A percentile compares a stretch with the other conserved stretches of the same genome.
These are phyloP conservation scores for Solidago caesia DNA, from an alignment of 129 eudicot genomes.

Conservation along the genomic window DNA sequence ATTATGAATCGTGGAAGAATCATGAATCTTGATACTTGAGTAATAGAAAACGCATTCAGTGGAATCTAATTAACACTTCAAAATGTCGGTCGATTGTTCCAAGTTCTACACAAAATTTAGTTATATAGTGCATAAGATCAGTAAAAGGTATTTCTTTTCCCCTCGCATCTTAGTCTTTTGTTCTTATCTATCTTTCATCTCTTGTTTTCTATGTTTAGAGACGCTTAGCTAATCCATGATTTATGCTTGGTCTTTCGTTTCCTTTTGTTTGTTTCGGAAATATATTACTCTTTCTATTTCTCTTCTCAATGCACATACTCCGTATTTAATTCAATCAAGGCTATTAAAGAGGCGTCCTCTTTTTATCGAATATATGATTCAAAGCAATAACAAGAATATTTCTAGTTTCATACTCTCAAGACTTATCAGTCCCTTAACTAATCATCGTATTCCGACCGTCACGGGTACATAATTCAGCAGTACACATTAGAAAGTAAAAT, in stretches of 20 bases:
- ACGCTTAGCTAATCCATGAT: neutral
- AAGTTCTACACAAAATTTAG: neutral
- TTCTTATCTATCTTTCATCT: conserved; percentile 14
- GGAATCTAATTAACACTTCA: neutral
- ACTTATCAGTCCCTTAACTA: neutral
- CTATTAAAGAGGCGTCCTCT: neutral
- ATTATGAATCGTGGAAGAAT: neutral
- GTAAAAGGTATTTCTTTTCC: neutral
- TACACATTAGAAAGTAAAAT: neutral
- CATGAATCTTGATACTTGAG: neutral
- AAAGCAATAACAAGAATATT: neutral
- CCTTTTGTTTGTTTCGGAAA: too few species aligned
- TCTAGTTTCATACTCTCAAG: neutral
- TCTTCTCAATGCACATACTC: neutral
- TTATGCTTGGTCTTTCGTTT: neutral
- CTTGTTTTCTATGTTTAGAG: neutral
- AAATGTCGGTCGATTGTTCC: conserved; percentile 1
- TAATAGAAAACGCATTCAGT: neutral
- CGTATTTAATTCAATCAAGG: neutral
- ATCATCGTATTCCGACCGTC: neutral
- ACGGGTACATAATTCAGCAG: neutral
- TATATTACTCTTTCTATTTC: neutral
- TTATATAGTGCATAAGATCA: conserved; percentile 8
- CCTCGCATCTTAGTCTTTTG: neutral
- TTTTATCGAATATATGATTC: neutral